phyloP scores from a whole-genome alignment of 805 yeast genomes.

The Tetrapisispora namnaoensis region DNA sequence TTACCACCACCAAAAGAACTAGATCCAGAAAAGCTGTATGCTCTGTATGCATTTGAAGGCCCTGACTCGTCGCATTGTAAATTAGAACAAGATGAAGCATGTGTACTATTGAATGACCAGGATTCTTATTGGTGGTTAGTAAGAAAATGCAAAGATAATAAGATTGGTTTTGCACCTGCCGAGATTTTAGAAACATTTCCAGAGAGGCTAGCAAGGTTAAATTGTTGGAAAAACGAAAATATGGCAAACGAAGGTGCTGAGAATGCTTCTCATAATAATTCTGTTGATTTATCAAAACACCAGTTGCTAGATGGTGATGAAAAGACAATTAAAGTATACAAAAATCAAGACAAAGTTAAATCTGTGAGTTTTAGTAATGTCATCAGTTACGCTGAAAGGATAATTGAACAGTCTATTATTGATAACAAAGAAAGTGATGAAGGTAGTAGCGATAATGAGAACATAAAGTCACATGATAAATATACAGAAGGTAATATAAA shows the following conservation, averaged over 20 bases:
- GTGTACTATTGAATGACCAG: constrained; percentile 71
- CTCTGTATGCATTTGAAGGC: constrained; percentile 78
- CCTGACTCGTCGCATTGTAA: constrained; percentile 91
- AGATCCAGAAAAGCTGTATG: constrained; percentile 76
- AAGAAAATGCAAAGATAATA: constrained; percentile 43
- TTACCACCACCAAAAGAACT: constrained; percentile 64
- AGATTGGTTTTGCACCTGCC: constrained; percentile 93
- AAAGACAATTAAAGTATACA: constrained; percentile 6
- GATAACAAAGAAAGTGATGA: constrained; percentile 21
- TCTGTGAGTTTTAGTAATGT: constrained; percentile 29
- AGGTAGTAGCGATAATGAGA: constrained; percentile 18
- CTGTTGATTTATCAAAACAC: background rate
- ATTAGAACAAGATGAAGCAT: constrained; percentile 70
- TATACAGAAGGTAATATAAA: constrained; percentile 31
- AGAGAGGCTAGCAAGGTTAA: constrained; percentile 83
- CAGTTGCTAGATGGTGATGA: background rate
- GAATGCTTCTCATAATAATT: constrained; percentile 3
- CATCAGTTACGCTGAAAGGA: constrained; percentile 27
- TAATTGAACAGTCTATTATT: constrained; percentile 15
- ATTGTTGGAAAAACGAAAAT: constrained; percentile 86
- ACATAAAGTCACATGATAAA: constrained; percentile 22
- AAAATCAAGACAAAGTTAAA: constrained; percentile 11
- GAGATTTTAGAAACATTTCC: constrained; percentile 86
- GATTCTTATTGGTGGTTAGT: constrained; percentile 98
- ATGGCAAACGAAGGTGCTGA: constrained; percentile 13